Conservation (phyloP, 176 grass and related monocot genomes). For the Zea mays region DNA sequence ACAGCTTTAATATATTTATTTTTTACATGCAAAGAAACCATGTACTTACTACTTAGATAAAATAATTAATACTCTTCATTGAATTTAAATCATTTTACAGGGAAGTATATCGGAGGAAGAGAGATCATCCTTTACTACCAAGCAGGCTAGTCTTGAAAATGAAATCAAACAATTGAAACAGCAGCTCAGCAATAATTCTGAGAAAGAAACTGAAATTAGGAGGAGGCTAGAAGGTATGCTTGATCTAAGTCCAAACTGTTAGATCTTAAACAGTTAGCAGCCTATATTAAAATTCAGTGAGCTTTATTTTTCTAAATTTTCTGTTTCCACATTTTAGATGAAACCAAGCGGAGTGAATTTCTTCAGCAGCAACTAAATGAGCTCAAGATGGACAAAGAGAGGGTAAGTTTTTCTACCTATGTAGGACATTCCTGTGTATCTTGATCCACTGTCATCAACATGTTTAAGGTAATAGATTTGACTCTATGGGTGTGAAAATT, state of each 20-base stretch:
- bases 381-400: conserved; percentile 68
- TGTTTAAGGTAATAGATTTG: conserved; percentile 8
- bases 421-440: conserved; percentile 7
- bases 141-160: conserved; percentile 63
- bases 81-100: conserved; percentile 54
- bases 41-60: neutral
- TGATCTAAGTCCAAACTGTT: conserved; percentile 27
- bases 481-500: neutral
- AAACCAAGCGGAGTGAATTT: conserved; percentile 60
- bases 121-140: conserved; percentile 32
- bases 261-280: conserved; percentile 7
- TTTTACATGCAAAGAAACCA: neutral
- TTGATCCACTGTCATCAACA: neutral
- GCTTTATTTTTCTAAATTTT: conserved; percentile 31
- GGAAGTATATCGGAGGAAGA: conserved; percentile 59
- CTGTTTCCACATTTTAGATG: conserved; percentile 58
- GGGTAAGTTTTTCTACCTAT: conserved; percentile 41
- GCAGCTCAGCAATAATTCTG: conserved; percentile 50
- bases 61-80: conserved; percentile 33
- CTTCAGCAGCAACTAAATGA: conserved; percentile 73
- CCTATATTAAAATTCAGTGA: neutral
- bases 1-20: neutral
- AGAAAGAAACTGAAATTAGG: conserved; percentile 55
- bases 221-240: conserved; percentile 69
- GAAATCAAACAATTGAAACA: conserved; percentile 75